Evolutionary conservation across 495 filamentous ascomycete genomes (phyloP).

Genomic region (Halenospora varia): DNA sequence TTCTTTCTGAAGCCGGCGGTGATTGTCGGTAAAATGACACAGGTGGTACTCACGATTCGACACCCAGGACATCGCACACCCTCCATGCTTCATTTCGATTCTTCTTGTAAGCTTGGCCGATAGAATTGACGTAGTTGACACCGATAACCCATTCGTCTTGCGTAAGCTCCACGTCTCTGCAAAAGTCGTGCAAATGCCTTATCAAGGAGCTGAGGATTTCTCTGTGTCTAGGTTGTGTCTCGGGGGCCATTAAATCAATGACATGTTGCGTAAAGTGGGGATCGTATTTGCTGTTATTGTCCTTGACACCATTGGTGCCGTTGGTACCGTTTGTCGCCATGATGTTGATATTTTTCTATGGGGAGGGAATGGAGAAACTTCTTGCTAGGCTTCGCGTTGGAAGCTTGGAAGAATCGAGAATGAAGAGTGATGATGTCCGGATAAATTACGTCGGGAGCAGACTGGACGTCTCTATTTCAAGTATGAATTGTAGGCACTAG

Average conservation of each 20-base stretch:
- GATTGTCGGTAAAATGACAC: too few species aligned
- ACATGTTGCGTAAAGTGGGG: slow-evolving; percentile 62
- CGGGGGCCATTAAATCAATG: slow-evolving; percentile 62
- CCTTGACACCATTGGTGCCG: too few species aligned
- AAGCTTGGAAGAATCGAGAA: too few species aligned
- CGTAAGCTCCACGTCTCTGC: slow-evolving; percentile 61
- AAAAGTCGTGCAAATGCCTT: slow-evolving; percentile 63
- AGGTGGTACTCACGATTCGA: slow-evolving; percentile 56
- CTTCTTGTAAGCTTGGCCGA: slow-evolving; percentile 49
- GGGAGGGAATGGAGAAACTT: too few species aligned
- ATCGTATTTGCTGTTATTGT: too few species aligned
- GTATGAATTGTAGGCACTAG: too few species aligned
- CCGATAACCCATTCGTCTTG: slow-evolving; percentile 63
- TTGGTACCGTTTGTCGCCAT: too few species aligned
- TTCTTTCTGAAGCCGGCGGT: neutral
- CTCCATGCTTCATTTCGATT: slow-evolving; percentile 75
- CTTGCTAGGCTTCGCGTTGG: too few species aligned
- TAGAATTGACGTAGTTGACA: slow-evolving; percentile 59
- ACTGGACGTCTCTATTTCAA: too few species aligned
- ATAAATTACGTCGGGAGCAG: too few species aligned
- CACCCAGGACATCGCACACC: slow-evolving; percentile 72
- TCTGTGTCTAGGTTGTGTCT: slow-evolving; percentile 51
- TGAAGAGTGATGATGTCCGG: too few species aligned
- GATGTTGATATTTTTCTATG: too few species aligned
- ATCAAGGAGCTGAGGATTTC: slow-evolving; percentile 54